phyloP scores from a whole-genome alignment of 306 rosid species.

The Citrullus mucosospermus region DNA sequence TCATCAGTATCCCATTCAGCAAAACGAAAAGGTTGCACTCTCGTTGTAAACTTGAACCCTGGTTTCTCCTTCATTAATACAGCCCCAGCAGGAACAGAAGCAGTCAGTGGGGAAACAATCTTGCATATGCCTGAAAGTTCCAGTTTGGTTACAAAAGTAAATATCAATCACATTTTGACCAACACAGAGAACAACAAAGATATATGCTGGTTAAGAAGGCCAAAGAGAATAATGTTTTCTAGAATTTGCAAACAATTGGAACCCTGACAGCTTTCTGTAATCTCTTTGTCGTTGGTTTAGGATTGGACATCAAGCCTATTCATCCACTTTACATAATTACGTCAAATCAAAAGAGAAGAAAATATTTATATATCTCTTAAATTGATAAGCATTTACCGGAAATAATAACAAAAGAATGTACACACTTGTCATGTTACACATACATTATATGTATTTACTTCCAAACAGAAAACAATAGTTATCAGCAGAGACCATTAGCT shows the following conservation, averaged over 20 bases:
- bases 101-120: conserved; percentile 81
- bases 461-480: neutral
- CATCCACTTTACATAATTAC: neutral
- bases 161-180: neutral
- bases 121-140: conserved; percentile 70
- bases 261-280: neutral
- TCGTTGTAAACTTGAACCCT: conserved; percentile 92
- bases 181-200: neutral
- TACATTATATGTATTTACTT: neutral
- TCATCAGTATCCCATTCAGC: conserved; percentile 96
- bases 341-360: neutral
- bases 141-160: neutral
- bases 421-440: neutral
- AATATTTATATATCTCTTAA: neutral
- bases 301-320: neutral
- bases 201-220: neutral
- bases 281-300: neutral
- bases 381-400: neutral
- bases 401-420: neutral
- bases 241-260: neutral
- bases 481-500: neutral
- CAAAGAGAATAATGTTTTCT: neutral
- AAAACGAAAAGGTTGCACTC: conserved; percentile 97
- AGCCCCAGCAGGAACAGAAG: conserved; percentile 94
- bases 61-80: conserved; percentile 82